A percentile compares a stretch with the other conserved stretches of the same genome.
Conservation (phyloP, 345 rosid species). For the Aegle marmelos region DNA sequence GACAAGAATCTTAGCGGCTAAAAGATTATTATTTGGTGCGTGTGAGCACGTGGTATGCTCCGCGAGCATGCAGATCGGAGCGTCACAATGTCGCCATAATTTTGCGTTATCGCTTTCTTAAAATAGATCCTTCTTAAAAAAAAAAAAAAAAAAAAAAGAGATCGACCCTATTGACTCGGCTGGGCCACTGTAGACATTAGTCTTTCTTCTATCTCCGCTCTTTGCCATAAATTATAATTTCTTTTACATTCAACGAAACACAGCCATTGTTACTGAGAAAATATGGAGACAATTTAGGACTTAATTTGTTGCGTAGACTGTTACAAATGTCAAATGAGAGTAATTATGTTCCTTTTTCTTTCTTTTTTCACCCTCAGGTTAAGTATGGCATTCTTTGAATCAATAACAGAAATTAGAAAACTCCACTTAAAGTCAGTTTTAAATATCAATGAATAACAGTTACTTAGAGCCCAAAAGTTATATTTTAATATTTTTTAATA, state of each 20-base stretch:
- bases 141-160: too few species aligned
- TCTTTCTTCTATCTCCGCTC: background rate
- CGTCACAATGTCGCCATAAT: background rate
- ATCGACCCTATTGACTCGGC: background rate
- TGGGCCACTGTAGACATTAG: background rate
- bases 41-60: too few species aligned
- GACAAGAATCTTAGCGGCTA: background rate
- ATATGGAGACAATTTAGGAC: background rate
- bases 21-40: background rate
- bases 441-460: too few species aligned
- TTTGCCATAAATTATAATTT: background rate
- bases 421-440: too few species aligned
- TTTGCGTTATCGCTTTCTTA: background rate
- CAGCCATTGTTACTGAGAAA: background rate
- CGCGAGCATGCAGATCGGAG: background rate
- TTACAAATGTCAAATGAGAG: too few species aligned
- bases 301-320: too few species aligned
- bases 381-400: too few species aligned
- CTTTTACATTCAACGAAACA: background rate
- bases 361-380: too few species aligned
- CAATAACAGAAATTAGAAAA: fast-evolving
- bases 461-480: too few species aligned
- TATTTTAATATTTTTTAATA: too few species aligned
- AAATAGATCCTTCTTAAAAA: too few species aligned
- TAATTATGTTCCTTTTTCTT: too few species aligned